Evolutionary conservation across 805 yeast species (phyloP).

Genomic region (Lachancea fermentati): DNA sequence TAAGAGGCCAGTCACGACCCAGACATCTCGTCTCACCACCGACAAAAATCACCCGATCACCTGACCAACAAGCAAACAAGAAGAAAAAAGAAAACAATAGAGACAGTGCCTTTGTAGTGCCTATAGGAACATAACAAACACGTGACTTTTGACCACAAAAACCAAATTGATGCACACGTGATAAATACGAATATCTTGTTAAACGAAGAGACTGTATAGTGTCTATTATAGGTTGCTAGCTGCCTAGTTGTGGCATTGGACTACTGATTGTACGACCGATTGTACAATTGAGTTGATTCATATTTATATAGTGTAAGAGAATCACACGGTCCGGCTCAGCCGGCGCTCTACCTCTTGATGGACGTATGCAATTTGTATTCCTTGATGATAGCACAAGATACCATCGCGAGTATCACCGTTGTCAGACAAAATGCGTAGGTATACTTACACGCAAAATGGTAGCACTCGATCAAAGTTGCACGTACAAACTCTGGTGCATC

Average conservation of each 20-base stretch:
- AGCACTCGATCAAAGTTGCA: constrained; percentile 43
- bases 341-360: constrained; percentile 33
- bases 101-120: no score
- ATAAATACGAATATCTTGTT: no score
- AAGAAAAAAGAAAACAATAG: background rate
- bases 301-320: no score
- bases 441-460: constrained; percentile 46
- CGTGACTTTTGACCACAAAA: no score
- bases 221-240: no score
- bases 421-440: constrained; percentile 43
- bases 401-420: constrained; percentile 32
- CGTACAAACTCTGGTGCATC: constrained; percentile 50
- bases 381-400: constrained; percentile 43
- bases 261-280: no score
- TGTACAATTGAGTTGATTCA: no score
- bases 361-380: constrained; percentile 55
- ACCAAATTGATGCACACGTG: no score
- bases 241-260: no score
- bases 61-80: background rate
- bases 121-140: background rate
- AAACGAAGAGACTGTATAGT: no score
- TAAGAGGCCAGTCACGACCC: background rate
- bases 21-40: background rate
- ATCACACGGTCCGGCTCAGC: no score
- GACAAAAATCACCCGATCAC: background rate